Conservation (phyloP, 495 filamentous ascomycete species). For the Penicillium coffeae region DNA sequence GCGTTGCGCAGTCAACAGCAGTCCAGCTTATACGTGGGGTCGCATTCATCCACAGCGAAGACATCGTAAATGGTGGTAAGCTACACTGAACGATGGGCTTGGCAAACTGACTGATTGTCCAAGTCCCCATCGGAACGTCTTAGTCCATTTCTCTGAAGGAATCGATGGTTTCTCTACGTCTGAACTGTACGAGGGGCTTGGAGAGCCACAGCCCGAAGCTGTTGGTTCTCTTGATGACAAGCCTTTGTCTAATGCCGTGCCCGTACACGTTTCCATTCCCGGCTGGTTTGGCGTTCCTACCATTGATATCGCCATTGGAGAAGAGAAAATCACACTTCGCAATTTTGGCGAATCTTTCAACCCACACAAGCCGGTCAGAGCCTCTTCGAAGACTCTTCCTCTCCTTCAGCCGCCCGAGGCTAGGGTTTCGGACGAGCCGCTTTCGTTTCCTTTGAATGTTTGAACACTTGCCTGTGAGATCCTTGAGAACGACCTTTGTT, state of each 20-base stretch:
- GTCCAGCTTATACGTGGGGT: slow-evolving; percentile 28
- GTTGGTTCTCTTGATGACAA: slow-evolving; percentile 19
- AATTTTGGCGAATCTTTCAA: slow-evolving; percentile 29
- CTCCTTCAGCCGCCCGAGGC: slow-evolving; percentile 22
- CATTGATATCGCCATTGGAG: slow-evolving; percentile 10
- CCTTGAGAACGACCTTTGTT: slow-evolving; percentile 29
- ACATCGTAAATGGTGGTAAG: slow-evolving; percentile 32
- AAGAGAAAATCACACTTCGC: slow-evolving; percentile 14
- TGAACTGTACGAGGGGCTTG: slow-evolving; percentile 18
- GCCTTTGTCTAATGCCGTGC: slow-evolving; percentile 11
- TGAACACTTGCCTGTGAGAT: slow-evolving; percentile 32
- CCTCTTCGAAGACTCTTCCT: slow-evolving; percentile 16
- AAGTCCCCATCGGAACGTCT: slow-evolving; percentile 26
- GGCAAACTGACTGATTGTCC: slow-evolving; percentile 3
- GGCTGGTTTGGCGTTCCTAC: slow-evolving; percentile 18
- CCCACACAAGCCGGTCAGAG: slow-evolving; percentile 6
- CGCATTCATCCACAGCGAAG: slow-evolving; percentile 24
- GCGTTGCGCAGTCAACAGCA: slow-evolving; percentile 23
- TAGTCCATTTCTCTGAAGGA: slow-evolving; percentile 14
- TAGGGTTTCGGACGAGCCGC: slow-evolving; percentile 18
- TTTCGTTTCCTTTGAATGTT: slow-evolving; percentile 29
- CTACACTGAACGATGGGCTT: slow-evolving; percentile 3
- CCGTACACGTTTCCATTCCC: slow-evolving; percentile 7
- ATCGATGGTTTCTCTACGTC: slow-evolving; percentile 13
- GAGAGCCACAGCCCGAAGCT: slow-evolving; percentile 14